These are phyloP conservation scores for Chaetomiaceae sp. DNA, from an alignment of 2,329 filamentous ascomycete species.

Conservation along the genomic window DNA sequence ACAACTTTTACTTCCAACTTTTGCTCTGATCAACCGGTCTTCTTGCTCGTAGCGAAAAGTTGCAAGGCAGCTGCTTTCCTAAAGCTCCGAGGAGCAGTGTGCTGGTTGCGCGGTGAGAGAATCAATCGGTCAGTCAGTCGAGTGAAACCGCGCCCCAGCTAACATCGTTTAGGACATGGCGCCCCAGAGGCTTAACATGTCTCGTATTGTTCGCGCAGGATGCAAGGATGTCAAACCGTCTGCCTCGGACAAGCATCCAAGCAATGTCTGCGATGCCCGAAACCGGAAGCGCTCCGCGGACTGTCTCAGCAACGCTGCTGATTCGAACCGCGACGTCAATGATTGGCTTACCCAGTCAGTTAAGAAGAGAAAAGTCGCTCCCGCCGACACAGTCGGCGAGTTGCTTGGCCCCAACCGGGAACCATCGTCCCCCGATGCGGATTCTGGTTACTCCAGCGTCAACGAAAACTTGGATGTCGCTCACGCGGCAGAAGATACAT, in stretches of 20 bases:
- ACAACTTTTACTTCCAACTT: neutral
- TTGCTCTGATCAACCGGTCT: too few relatives aligned
- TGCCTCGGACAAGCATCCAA: neutral
- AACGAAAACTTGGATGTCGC: neutral
- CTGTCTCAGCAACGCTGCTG: neutral
- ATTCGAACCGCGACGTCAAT: neutral
- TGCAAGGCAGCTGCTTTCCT: too few relatives aligned
- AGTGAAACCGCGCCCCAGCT: neutral
- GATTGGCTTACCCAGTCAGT: neutral
- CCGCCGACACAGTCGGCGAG: neutral
- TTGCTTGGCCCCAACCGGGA: neutral
- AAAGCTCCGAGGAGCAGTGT: too few relatives aligned
- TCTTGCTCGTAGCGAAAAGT: too few relatives aligned
- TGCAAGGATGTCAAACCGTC: neutral
- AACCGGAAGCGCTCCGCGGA: neutral
- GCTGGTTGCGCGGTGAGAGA: too few relatives aligned
- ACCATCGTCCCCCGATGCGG: neutral
- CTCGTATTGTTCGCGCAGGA: neutral
- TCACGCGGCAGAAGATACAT: too few relatives aligned
- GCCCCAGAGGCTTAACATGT: neutral
- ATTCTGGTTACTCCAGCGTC: neutral
- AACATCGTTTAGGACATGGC: constrained; percentile 1
- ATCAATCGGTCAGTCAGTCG: neutral
- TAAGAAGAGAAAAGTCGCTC: neutral
- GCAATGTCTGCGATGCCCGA: neutral